phyloP scores from a whole-genome alignment of 495 filamentous ascomycete genomes.

The Penicillium simplicissimum region DNA sequence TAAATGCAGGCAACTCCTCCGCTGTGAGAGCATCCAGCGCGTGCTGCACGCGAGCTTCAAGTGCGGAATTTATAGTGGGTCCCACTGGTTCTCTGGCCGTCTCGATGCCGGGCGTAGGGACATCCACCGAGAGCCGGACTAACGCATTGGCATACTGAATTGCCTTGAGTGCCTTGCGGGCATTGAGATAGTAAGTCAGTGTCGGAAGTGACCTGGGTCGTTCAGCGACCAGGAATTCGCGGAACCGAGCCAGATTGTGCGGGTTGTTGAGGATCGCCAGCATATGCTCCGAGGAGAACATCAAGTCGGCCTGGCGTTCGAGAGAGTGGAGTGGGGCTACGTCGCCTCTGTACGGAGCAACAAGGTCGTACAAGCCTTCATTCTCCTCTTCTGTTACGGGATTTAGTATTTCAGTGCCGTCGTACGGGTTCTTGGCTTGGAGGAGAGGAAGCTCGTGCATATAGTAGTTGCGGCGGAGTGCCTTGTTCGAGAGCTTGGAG shows the following conservation, averaged over 20 bases:
- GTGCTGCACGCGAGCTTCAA: slow-evolving; percentile 58
- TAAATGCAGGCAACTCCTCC: slow-evolving; percentile 70
- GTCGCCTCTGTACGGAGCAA: slow-evolving; percentile 30
- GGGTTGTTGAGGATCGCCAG: slow-evolving; percentile 61
- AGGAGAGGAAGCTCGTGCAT: slow-evolving; percentile 34
- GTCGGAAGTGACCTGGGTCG: slow-evolving; percentile 69
- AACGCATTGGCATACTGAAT: slow-evolving; percentile 68
- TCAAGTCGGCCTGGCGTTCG: slow-evolving; percentile 58
- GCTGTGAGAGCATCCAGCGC: slow-evolving; percentile 60
- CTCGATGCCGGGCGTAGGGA: slow-evolving; percentile 41
- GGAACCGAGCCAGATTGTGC: slow-evolving; percentile 60
- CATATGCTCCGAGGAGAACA: slow-evolving; percentile 68
- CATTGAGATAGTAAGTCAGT: slow-evolving; percentile 64
- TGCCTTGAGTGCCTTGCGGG: slow-evolving; percentile 65
- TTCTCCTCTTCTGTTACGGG: slow-evolving; percentile 28
- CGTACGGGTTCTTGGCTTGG: slow-evolving; percentile 33
- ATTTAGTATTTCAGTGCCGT: slow-evolving; percentile 33
- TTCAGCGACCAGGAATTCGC: slow-evolving; percentile 68
- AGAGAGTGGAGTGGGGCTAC: slow-evolving; percentile 38
- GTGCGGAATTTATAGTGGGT: slow-evolving; percentile 50
- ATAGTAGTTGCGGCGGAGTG: slow-evolving; percentile 27
- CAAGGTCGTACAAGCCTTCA: slow-evolving; percentile 33
- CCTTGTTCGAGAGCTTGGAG: slow-evolving; percentile 25
- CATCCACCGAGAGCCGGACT: slow-evolving; percentile 42
- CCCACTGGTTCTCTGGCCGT: slow-evolving; percentile 46